phyloP scores from a whole-genome alignment of 345 rosid species.

The Brassica juncea region DNA sequence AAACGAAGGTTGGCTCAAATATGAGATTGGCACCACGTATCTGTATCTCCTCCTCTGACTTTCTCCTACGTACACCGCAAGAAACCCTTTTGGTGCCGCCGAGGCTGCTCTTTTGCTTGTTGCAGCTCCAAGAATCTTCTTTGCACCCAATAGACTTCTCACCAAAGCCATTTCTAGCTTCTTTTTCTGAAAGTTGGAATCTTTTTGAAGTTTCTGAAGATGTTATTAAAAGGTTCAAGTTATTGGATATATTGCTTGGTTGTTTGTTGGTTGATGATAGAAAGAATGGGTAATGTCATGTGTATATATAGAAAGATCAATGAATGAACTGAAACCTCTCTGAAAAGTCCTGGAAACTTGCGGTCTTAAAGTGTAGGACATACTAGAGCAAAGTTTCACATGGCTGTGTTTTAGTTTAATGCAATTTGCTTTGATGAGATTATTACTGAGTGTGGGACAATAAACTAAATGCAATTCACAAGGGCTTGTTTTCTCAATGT shows the following conservation, averaged over 20 bases:
- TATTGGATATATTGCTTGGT: constrained; percentile 5
- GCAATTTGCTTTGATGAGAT: background rate
- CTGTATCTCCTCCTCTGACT: constrained; percentile 40
- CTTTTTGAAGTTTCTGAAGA: constrained; percentile 1
- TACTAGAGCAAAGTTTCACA: constrained; percentile 15
- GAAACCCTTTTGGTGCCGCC: constrained; percentile 31
- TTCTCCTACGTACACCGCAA: constrained; percentile 52
- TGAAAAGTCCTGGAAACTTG: background rate
- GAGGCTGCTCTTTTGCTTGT: background rate
- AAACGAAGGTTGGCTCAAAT: constrained; percentile 49
- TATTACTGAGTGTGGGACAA: constrained; percentile 6
- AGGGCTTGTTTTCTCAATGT: constrained; percentile 31
- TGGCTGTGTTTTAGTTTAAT: constrained; percentile 30
- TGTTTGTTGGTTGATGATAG: constrained; percentile 23
- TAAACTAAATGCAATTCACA: constrained; percentile 16
- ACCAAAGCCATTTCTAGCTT: constrained; percentile 13
- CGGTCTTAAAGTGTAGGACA: constrained; percentile 27
- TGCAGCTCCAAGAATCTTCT: constrained; percentile 13
- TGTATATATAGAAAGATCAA: constrained; percentile 29
- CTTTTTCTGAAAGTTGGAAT: background rate
- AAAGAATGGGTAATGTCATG: constrained; percentile 1
- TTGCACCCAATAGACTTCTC: constrained; percentile 15
- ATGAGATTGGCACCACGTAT: constrained; percentile 47
- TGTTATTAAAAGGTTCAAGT: constrained; percentile 21
- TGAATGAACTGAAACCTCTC: constrained; percentile 4